A percentile compares a stretch with the other conserved stretches of the same genome.
These are phyloP conservation scores for Sugiyamaella marilandica DNA, from an alignment of 805 yeast genomes.

Conservation along the genomic window DNA sequence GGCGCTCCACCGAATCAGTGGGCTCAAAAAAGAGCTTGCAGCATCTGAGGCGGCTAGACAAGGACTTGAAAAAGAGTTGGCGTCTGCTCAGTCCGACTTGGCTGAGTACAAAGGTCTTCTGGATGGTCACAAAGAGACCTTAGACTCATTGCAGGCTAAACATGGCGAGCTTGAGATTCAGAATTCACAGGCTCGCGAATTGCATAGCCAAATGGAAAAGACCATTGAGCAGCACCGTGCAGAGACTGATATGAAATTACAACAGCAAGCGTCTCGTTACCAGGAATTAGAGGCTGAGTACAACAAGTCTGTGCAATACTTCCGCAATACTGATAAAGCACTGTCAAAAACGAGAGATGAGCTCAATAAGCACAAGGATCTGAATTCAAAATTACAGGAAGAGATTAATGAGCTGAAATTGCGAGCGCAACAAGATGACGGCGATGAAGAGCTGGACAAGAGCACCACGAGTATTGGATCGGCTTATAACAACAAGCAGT, in stretches of 20 bases:
- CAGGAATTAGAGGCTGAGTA: slow-evolving; percentile 57
- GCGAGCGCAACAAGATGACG: slow-evolving; percentile 38
- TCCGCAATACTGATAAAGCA: slow-evolving; percentile 71
- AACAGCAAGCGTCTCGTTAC: slow-evolving; percentile 30
- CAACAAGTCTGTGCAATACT: slow-evolving; percentile 64
- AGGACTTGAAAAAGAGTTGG: slow-evolving; percentile 12
- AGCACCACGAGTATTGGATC: slow-evolving; percentile 31
- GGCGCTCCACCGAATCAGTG: slow-evolving; percentile 18
- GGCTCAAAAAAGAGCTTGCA: slow-evolving; percentile 21
- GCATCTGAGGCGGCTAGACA: slow-evolving; percentile 11
- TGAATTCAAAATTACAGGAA: slow-evolving; percentile 49
- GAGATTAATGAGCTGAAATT: slow-evolving; percentile 69
- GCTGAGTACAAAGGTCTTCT: slow-evolving; percentile 25
- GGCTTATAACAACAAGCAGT: slow-evolving; percentile 43
- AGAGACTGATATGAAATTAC: slow-evolving; percentile 15
- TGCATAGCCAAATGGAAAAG: slow-evolving; percentile 12
- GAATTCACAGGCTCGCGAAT: background rate
- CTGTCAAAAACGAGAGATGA: slow-evolving; percentile 70
- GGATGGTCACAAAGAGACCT: slow-evolving; percentile 20
- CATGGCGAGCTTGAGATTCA: slow-evolving; percentile 15
- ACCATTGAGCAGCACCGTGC: slow-evolving; percentile 11
- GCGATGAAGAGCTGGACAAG: slow-evolving; percentile 26
- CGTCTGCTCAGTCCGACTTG: slow-evolving; percentile 24
- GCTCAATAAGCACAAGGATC: slow-evolving; percentile 52
- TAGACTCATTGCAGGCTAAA: slow-evolving; percentile 22